phyloP scores from a whole-genome alignment of 148 eudicot species.

The Fagopyrum tataricum region DNA sequence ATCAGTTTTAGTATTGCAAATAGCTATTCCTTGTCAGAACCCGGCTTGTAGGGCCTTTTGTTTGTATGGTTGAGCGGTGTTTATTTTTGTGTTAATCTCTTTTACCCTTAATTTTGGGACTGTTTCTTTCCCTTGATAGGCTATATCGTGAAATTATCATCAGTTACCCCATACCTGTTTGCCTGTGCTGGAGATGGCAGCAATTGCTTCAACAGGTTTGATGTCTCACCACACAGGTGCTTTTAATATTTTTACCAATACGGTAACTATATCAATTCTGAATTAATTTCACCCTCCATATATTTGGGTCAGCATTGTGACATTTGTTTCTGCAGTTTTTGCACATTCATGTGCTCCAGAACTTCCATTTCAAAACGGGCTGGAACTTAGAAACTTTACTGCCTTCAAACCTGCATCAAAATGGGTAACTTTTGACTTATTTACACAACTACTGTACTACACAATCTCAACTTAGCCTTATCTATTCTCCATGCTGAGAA shows the following conservation, averaged over 20 bases:
- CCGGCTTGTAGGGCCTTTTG: no score
- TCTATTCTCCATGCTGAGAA: not conserved
- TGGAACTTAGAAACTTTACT: not conserved
- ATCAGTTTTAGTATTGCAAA: no score
- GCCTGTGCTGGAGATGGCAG: not conserved
- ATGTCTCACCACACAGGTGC: not conserved
- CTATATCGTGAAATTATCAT: no score
- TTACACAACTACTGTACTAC: no score
- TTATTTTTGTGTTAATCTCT: no score
- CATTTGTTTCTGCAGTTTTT: constrained; percentile 1
- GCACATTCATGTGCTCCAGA: not conserved
- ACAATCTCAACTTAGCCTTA: not conserved
- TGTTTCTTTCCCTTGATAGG: no score
- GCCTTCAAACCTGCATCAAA: constrained; percentile 9
- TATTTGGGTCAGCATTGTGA: not conserved
- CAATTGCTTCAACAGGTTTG: not conserved
- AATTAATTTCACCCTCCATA: not conserved
- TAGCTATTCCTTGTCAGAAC: no score
- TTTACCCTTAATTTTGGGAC: no score
- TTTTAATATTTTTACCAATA: not conserved
- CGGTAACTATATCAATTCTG: not conserved
- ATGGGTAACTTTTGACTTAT: not conserved
- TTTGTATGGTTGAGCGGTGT: no score
- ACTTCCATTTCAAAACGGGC: not conserved
- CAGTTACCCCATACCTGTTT: no score